phyloP scores from a whole-genome alignment of 1,284 basidiomycete species.

The Moesziomyces antarcticus region DNA sequence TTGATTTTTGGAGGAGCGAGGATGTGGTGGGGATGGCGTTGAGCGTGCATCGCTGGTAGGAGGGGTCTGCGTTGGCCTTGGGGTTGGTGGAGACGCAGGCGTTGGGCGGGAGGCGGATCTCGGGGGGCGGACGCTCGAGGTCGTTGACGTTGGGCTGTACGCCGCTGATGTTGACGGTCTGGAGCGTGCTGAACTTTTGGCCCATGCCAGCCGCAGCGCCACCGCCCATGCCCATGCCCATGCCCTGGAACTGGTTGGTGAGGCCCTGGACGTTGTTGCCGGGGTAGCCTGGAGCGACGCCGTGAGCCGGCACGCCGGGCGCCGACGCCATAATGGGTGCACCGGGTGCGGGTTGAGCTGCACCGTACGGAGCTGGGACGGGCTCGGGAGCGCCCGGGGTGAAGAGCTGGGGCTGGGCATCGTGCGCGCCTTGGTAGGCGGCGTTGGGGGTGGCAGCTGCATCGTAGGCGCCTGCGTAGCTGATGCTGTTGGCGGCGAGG shows the following conservation, averaged over 20 bases:
- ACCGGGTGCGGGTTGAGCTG: conserved; percentile 33
- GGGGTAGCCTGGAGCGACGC: conserved; percentile 31
- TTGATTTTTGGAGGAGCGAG: conserved; percentile 88
- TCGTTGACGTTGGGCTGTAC: conserved; percentile 81
- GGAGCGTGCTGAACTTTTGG: conserved; percentile 50
- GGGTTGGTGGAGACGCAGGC: conserved; percentile 83
- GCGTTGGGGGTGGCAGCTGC: conserved; percentile 69
- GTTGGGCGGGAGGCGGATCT: conserved; percentile 85
- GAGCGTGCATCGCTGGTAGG: conserved; percentile 91
- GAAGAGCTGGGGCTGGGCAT: conserved; percentile 47
- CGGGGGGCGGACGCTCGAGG: conserved; percentile 82
- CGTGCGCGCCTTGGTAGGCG: conserved; percentile 37
- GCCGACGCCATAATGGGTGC: conserved; percentile 35
- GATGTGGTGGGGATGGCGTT: conserved; percentile 94
- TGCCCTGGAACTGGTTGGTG: conserved; percentile 84
- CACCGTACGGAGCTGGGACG: conserved; percentile 30
- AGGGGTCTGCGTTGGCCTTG: conserved; percentile 84
- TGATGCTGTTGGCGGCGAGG: conserved; percentile 65
- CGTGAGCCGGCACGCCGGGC: conserved; percentile 17
- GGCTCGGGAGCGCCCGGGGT: conserved; percentile 51
- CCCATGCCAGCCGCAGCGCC: conserved; percentile 64
- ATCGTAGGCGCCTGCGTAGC: conserved; percentile 67
- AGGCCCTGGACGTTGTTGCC: conserved; percentile 74
- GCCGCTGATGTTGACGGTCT: conserved; percentile 60
- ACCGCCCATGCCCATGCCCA: conserved; percentile 79